Base-by-base conservation (phyloP, 805 yeast genomes). In the Candida stauntonica region DNA sequence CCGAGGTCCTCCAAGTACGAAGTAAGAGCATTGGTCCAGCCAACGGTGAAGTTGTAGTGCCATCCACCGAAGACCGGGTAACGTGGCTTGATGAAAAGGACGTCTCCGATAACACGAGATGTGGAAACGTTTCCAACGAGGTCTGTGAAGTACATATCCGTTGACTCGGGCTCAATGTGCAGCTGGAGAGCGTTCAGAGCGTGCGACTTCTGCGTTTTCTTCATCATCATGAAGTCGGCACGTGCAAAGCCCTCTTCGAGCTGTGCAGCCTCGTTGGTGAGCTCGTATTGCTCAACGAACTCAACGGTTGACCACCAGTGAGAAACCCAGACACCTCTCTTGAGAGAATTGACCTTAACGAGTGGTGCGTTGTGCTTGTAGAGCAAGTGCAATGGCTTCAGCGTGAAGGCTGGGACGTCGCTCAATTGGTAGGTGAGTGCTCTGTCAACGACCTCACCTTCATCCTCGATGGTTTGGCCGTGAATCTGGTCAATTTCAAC, bases 1-100 rank as follows among this genome's bases (percentile, higher is more conserved):
- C 49, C 43, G 14, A 68, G 50, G 29, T 59, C 52, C 50, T 64
- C 77, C 36, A 85, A 67, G 48, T 72, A 80, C 31, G 75, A 63
- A 13, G 64, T 54, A 29, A 89, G 62, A 16, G 69, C 64, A 47
- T 77, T 74, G 35, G 81, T 76, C 96, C 96, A 93, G n/a, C 98
- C 98, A 50, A 91, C 62, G 17, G 98, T 93, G 70, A 86, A 93
- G 64, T 91, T 87, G 64, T 87, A 91, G 54, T 80, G 73, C 99
- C 99, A 93, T 30, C 89, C 94, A 34, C 99, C 99, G 62, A 86
- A 85, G 6, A 93, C 60, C n/a, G 99, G 99, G 68, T 70, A 93
- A 60, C 99, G 75, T 40, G 98, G 98, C 54, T 73, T 76, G 47
- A 93, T 60, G 26, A 80, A 66, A 33, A 86, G 63, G 44, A 49